phyloP scores from a whole-genome alignment of 768 basidiomycete species.

The Podaxis sp. region DNA sequence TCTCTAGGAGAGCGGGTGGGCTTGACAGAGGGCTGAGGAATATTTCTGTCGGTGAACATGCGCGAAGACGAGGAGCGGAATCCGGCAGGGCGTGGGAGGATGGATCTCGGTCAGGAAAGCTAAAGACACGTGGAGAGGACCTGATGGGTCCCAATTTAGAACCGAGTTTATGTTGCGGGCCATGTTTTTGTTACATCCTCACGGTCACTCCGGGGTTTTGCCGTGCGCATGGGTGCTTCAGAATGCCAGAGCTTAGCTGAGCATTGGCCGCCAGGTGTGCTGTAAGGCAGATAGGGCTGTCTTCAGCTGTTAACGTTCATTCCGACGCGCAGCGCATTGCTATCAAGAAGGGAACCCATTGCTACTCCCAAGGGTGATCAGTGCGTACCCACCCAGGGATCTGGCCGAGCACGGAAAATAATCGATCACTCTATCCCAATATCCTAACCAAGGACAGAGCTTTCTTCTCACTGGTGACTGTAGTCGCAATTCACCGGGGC shows the following conservation, averaged over 20 bases:
- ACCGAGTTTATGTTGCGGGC: constrained; percentile 9
- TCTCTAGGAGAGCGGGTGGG: background rate
- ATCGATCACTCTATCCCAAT: constrained; percentile 12
- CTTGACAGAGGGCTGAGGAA: background rate
- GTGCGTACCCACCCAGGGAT: constrained; percentile 4
- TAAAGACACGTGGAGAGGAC: constrained; percentile 13
- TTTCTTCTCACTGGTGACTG: constrained; percentile 16
- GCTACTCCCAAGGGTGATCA: background rate
- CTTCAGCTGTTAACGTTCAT: constrained; percentile 6
- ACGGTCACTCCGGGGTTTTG: constrained; percentile 17
- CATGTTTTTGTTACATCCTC: constrained; percentile 16
- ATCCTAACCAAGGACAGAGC: constrained; percentile 11
- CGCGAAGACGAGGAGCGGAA: background rate
- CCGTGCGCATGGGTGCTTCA: constrained; percentile 12
- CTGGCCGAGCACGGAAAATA: constrained; percentile 14
- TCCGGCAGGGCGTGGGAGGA: background rate
- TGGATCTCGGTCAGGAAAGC: constrained; percentile 9
- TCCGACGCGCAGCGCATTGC: background rate
- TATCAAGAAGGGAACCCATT: background rate
- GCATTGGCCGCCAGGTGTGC: constrained; percentile 14
- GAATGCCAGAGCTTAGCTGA: constrained; percentile 15
- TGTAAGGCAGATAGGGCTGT: constrained; percentile 5
- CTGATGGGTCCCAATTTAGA: constrained; percentile 10
- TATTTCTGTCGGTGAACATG: background rate
- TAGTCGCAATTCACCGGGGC: constrained; percentile 9